Base-by-base conservation (phyloP, 2,329 filamentous ascomycete species). In the Lachnellula hyalina region DNA sequence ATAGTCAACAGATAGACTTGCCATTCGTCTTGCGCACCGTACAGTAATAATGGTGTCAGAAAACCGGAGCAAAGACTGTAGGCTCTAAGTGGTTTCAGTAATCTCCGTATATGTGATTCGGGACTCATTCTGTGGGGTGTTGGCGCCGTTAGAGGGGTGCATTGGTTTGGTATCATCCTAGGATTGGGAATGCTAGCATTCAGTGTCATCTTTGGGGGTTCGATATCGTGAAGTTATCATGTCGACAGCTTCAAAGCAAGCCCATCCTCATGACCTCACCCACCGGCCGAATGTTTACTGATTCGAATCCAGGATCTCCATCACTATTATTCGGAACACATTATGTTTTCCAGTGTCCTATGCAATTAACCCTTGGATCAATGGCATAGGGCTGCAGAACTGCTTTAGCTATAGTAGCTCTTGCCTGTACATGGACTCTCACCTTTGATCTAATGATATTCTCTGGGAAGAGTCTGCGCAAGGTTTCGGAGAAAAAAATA, bases 321-420 rank as follows among this genome's bases (percentile, higher is more conserved):
- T 77, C 6, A 77, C 77, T 38, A 51, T 77, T 17, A 47, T 55
- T 25, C 67, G 75, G 8, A 77, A 78, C 55, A 76, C 73, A 1
- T 74, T 77, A 70, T 70, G 68, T 23, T 77, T 77, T 54, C 74
- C 73, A 14, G 71, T 77, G 38, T 70, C 70, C 38, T 80, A 82
- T 60, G 76, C 77, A 17, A 72, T 75, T 25, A 75, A 72, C 0
- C 73, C 73, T 0, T 75, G 73, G 73, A 58, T 74, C 3, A 67
- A 65, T 8, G 62, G 65, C 0, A 52, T 72, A 25, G 74, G 74
- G 0, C 63, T 70, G n/a, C 70, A 73, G 32, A 73, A 74, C 44
- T 71, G 71, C n/a, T 75, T 75, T 41, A 0, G 72, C 73, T 14
- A 66, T 72, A 51, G 36, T 57, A 5, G 28, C 52, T 17, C 40